Evolutionary conservation across 2,329 filamentous ascomycete genomes (phyloP).

Genomic region (Paraphaeosphaeria sporulosa): DNA sequence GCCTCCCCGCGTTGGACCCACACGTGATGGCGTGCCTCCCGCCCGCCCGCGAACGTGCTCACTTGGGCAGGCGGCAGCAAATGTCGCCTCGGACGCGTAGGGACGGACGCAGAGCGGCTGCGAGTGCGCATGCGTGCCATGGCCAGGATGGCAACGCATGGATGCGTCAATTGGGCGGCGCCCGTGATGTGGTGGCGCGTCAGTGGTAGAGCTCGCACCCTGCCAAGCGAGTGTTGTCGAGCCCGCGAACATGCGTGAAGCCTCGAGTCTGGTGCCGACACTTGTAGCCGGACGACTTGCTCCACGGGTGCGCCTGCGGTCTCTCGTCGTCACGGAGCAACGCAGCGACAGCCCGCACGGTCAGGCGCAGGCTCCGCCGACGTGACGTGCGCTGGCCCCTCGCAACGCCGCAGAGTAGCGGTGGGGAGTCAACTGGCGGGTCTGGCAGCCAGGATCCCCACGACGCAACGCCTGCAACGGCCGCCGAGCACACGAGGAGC

Average conservation of each 20-base stretch:
- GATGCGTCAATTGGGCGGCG: no score
- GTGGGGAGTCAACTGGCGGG: constrained; percentile 25
- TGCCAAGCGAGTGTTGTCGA: constrained; percentile 12
- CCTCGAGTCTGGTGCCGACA: background rate
- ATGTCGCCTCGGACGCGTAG: background rate
- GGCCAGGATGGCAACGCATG: background rate
- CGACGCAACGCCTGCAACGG: constrained; percentile 32
- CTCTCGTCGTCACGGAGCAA: constrained; percentile 9
- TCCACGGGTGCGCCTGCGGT: constrained; percentile 1
- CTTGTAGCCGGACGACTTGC: background rate
- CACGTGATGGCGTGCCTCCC: constrained; percentile 12
- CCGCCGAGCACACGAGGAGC: constrained; percentile 18
- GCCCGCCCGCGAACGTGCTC: constrained; percentile 1
- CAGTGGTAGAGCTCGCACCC: no score
- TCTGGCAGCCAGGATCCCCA: constrained; percentile 40
- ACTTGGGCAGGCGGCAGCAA: constrained; percentile 1
- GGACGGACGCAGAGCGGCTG: background rate
- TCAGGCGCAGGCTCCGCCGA: constrained; percentile 19
- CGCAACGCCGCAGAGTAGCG: constrained; percentile 18
- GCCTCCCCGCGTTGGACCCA: background rate
- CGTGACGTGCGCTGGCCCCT: constrained; percentile 21
- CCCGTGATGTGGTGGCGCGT: no score
- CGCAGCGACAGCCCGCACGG: constrained; percentile 23
- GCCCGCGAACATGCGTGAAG: background rate
- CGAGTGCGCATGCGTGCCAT: background rate